phyloP scores from a whole-genome alignment of 495 filamentous ascomycete genomes.

The Glarea lozoyensis region DNA sequence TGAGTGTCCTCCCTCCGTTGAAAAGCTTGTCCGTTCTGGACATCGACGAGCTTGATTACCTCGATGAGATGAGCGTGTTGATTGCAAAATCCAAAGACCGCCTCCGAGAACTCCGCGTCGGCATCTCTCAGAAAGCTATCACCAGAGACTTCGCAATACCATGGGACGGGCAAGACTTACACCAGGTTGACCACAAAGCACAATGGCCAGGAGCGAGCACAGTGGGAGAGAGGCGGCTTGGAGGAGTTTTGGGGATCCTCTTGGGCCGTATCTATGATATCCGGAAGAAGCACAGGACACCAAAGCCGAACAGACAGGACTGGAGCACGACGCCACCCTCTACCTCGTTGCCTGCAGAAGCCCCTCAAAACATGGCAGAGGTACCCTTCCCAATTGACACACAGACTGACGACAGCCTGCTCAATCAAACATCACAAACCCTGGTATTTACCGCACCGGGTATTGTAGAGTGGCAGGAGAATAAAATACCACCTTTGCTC shows the following conservation, averaged over 20 bases:
- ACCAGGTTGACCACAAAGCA: conserved; percentile 48
- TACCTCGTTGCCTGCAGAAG: conserved; percentile 1
- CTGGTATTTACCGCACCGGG: too few relatives aligned
- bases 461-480: conserved; percentile 11
- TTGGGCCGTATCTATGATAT: conserved; percentile 58
- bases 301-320: conserved; percentile 11
- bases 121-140: conserved; percentile 56
- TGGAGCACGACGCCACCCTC: not conserved
- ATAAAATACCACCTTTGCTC: conserved; percentile 2
- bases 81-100: conserved; percentile 62
- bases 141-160: conserved; percentile 49
- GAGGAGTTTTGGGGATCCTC: conserved; percentile 68
- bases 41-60: conserved; percentile 79
- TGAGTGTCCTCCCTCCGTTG: conserved; percentile 75
- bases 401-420: conserved; percentile 4
- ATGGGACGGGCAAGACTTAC: conserved; percentile 48
- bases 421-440: conserved; percentile 7
- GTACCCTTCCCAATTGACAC: not conserved
- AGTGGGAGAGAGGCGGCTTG: conserved; percentile 39
- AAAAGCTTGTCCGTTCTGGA: conserved; percentile 77
- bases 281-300: conserved; percentile 25
- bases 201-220: conserved; percentile 39
- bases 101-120: conserved; percentile 70
- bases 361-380: not conserved
- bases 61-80: conserved; percentile 81